Evolutionary conservation across 805 yeast species (phyloP), one percentile per base, ranked within the genome.

Genomic region (Hanseniaspora lindneri): DNA sequence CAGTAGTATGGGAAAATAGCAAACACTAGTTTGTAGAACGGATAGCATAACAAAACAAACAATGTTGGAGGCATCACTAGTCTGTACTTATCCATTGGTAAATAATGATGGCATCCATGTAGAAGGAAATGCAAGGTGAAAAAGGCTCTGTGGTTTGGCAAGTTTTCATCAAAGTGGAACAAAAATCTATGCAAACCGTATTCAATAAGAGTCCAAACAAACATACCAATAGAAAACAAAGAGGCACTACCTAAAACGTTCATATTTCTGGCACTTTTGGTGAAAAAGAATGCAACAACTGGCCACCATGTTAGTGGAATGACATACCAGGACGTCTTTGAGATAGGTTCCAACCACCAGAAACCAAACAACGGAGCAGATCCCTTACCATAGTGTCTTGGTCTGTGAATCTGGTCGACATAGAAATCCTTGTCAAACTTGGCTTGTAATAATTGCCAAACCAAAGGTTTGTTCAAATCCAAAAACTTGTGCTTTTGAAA

Each of bases 11-110:
- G 94, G 57, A 92, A 73, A 7, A 87, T 53, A 4, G 69, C 61
- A 60, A 87, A 92, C 16, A 92, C 92, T 47, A 84, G 64, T 55
- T 68, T 76, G 67, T 83, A 84, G 65, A 92, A 75, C 40, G 99
- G 99, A 34, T 72, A 75, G 42, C 86, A 79, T 54, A 92, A 67
- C 2, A 74, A 65, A 14, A 80, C 54, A 54, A 89, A 80, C 60
- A 92, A 68, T 0, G 96, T 72, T 43, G 99, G 99, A 2, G 99
- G 99, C 83, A 92, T 82, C 32, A 92, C 99, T 58, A 92, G 75
- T 62, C 99, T 78, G 63, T 77, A 71, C 52, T 76, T 76, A 68
- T 92, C 99, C 98, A 94, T 92, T 54, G 99, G 99, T 56, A 92
- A 73, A 64, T 84, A 92, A 66, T 92, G 99, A 64, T 92, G 99